These are phyloP conservation scores for Calcarisporium arbuscula DNA, from an alignment of 2,329 filamentous ascomycete genomes.

Conservation along the genomic window DNA sequence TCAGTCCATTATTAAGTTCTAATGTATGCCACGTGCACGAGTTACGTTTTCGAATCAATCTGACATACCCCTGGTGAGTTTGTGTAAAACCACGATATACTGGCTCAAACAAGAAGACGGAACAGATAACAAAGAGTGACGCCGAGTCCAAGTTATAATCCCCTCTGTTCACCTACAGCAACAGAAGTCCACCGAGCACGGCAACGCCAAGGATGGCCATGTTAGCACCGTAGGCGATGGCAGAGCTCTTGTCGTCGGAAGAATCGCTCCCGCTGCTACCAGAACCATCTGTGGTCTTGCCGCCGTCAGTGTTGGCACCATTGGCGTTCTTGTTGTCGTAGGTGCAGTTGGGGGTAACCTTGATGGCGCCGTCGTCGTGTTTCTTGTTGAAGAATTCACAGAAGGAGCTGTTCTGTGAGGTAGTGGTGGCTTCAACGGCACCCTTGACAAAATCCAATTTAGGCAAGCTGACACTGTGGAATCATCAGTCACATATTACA, in stretches of 20 bases:
- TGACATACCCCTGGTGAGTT: no score
- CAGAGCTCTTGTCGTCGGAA: constrained; percentile 32
- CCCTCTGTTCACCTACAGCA: constrained; percentile 38
- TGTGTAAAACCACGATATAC: constrained; percentile 27
- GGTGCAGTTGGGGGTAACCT: constrained; percentile 41
- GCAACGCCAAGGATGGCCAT: constrained; percentile 38
- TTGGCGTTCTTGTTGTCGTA: constrained; percentile 48
- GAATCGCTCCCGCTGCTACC: constrained; percentile 19
- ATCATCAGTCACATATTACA: background rate
- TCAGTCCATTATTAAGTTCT: constrained; percentile 40
- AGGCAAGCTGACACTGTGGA: constrained; percentile 63
- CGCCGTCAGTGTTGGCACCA: constrained; percentile 32
- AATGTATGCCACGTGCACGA: constrained; percentile 24
- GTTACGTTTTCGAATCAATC: constrained; percentile 7
- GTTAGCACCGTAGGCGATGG: constrained; percentile 40
- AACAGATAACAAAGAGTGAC: constrained; percentile 29
- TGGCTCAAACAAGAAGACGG: constrained; percentile 26
- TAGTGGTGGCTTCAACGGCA: constrained; percentile 63
- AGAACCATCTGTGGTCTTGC: constrained; percentile 19
- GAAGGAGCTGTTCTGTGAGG: constrained; percentile 54
- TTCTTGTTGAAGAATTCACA: constrained; percentile 41
- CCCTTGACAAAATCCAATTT: constrained; percentile 61
- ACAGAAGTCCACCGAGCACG: constrained; percentile 40
- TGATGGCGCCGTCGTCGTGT: constrained; percentile 30
- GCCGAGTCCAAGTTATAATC: constrained; percentile 26